phyloP scores from a whole-genome alignment of 2,329 filamentous ascomycete species.

The Trematosphaeria pertusa region DNA sequence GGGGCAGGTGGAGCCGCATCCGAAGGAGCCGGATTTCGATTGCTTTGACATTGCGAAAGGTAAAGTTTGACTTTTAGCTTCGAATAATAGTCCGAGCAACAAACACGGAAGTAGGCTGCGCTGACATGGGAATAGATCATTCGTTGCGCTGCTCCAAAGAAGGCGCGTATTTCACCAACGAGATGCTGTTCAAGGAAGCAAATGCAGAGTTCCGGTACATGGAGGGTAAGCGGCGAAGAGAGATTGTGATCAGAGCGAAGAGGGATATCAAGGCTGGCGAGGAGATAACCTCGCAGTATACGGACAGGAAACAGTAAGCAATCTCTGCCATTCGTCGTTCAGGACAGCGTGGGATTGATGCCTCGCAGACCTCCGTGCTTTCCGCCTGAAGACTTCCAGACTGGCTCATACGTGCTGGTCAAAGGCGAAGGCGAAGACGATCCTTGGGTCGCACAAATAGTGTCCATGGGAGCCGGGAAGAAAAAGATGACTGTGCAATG shows the following conservation, averaged over 20 bases:
- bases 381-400: background rate
- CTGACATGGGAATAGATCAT: background rate
- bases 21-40: background rate
- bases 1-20: background rate
- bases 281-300: slow-evolving; percentile 2
- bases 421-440: background rate
- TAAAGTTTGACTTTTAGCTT: background rate
- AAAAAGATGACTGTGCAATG: background rate
- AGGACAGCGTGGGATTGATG: too few relatives aligned
- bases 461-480: background rate
- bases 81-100: too few relatives aligned
- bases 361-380: too few relatives aligned
- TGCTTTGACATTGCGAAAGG: background rate
- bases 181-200: background rate
- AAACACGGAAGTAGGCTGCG: too few relatives aligned
- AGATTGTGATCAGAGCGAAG: background rate
- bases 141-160: background rate
- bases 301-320: background rate
- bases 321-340: too few relatives aligned
- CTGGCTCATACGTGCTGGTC: background rate
- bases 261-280: background rate
- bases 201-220: slow-evolving; percentile 5
- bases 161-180: background rate
- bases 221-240: background rate
- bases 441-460: background rate